These are phyloP conservation scores for Perilla frutescens DNA, from an alignment of 257 asterid species.

Conservation along the genomic window DNA sequence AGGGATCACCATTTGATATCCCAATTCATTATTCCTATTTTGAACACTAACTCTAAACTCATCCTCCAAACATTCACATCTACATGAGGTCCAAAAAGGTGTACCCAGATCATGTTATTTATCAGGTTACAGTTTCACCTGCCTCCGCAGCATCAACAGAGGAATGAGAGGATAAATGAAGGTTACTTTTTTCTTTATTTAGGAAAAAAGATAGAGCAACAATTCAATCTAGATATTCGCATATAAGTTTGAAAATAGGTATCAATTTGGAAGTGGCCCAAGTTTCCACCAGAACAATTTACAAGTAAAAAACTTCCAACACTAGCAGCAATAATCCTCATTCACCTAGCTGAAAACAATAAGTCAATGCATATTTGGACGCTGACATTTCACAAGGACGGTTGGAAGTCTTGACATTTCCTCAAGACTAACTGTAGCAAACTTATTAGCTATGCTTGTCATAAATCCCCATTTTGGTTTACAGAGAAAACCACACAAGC, in stretches of 20 bases:
- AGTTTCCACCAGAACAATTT: constrained; percentile 9
- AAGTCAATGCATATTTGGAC: constrained; percentile 15
- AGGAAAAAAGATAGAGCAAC: not conserved
- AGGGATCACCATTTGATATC: not conserved
- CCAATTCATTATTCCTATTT: not conserved
- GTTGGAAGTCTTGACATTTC: not conserved
- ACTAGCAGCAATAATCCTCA: not conserved
- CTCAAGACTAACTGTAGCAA: not conserved
- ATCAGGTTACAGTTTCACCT: not conserved
- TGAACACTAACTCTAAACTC: not conserved
- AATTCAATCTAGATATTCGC: not conserved
- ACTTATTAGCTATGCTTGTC: not conserved
- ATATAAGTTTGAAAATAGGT: not conserved
- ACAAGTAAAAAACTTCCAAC: not conserved
- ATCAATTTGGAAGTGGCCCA: not conserved
- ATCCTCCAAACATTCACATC: constrained; percentile 4
- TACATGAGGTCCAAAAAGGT: not conserved
- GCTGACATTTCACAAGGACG: not conserved
- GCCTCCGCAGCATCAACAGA: not conserved
- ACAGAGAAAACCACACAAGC: constrained; percentile 18
- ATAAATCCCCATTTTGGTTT: not conserved
- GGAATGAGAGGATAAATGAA: not conserved
- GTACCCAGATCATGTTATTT: not conserved
- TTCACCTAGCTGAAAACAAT: not conserved
- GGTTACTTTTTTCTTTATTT: not conserved